Evolutionary conservation across 176 grass and related monocot genomes (phyloP), one percentile per base, ranked within the genome.

Genomic region (Poa pratensis): DNA sequence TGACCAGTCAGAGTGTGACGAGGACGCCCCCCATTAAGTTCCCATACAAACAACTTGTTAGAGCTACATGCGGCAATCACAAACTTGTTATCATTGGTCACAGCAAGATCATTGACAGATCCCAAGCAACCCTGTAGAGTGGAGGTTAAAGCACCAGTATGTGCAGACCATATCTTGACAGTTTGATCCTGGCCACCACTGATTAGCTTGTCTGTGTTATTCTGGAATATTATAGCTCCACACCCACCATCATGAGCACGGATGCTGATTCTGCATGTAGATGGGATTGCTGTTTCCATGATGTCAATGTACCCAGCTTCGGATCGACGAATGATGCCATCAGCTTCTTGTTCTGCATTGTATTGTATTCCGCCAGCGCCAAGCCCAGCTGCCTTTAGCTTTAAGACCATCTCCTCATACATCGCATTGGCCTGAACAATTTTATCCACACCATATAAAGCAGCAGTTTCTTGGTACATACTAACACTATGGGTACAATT

Each of bases 11-110:
- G 76, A 26, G 93, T 96, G 83, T 99, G 96, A 45, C 91, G 91
- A 81, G 92, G 80, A 77, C 91, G 84, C 32, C 86, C 96, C 15
- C 88, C 92, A 84, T 82, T 96, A 35, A 76, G 20, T 76, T 99
- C 93, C 96, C 96, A 99, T 52, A 94, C 93, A 86, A 91, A 99
- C 53, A 99, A 66, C 85, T 99, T 99, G 71, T 96, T 96, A n/a
- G 96, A 94, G 88, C 96, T 96, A 77, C 96, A 96, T 26, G 96
- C 96, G 62, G 93, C 96, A 69, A 99, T 85, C 18, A 96, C 87
- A 70, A 71, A 96, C 87, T 90, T 95, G 80, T 96, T 99, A 71
- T 99, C 96, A 49, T 94, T 92, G n/a, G 96, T 96, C 69, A 99
- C 86, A 61, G 96, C 69, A 75, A 99, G 88, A 89, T 99, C 96